Evolutionary conservation across 192 early-diverging fungal species (phyloP).

Genomic region (Coemansia sp.): DNA sequence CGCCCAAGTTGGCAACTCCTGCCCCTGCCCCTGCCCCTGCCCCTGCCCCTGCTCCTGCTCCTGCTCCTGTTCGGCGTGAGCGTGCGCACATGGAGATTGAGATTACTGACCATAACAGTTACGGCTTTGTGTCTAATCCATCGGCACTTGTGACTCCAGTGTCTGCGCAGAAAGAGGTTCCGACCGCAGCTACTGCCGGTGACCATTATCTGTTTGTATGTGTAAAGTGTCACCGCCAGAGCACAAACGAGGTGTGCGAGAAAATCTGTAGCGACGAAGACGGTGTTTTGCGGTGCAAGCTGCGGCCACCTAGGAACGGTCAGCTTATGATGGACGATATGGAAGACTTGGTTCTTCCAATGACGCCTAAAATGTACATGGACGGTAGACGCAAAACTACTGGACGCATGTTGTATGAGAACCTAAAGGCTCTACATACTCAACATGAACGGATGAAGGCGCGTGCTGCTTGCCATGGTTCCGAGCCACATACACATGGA

Average conservation of each 20-base stretch:
- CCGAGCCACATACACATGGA: constrained; percentile 25
- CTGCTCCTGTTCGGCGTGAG: constrained; percentile 8
- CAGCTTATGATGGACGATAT: constrained; percentile 42
- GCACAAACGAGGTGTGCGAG: constrained; percentile 49
- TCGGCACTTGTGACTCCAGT: constrained; percentile 22
- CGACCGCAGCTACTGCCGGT: not conserved
- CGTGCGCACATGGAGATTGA: constrained; percentile 44
- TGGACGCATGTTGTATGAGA: constrained; percentile 51
- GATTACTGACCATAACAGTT: constrained; percentile 36
- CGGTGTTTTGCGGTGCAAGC: constrained; percentile 46
- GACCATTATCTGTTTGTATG: constrained; percentile 53
- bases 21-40: too few species aligned
- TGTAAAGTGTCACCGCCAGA: constrained; percentile 50
- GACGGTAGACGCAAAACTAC: constrained; percentile 47
- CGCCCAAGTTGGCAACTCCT: too few species aligned
- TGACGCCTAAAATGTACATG: constrained; percentile 47
- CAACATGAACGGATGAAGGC: constrained; percentile 48
- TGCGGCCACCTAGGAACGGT: constrained; percentile 37
- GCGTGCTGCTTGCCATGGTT: constrained; percentile 38
- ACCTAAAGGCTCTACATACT: constrained; percentile 41
- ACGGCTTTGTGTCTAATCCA: constrained; percentile 47
- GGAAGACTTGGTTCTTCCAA: constrained; percentile 50
- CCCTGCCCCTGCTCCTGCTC: not conserved
- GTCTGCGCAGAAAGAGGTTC: not conserved
- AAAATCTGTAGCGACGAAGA: constrained; percentile 52